Conservation (phyloP, 352 stramenopile genomes). For the Phytophthora cactorum region DNA sequence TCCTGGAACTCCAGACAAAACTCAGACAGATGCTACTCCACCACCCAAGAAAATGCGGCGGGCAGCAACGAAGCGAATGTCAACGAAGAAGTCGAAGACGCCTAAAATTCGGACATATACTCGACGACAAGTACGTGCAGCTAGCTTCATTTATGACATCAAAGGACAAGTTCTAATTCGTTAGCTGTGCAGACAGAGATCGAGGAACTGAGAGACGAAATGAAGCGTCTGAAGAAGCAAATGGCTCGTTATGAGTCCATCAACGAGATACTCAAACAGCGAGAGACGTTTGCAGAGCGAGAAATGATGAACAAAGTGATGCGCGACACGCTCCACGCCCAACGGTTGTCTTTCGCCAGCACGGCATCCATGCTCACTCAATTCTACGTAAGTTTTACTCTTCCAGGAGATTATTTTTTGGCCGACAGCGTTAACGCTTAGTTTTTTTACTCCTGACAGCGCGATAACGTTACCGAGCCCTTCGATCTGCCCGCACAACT, state of each 20-base stretch:
- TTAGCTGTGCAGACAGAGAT: conserved; percentile 18
- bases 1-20: not conserved
- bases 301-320: conserved; percentile 18
- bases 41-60: not conserved
- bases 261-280: not conserved
- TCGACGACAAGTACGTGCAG: conserved; percentile 7
- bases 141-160: not conserved
- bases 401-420: not conserved
- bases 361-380: conserved; percentile 26
- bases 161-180: not conserved
- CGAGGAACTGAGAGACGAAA: conserved; percentile 17
- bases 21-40: not conserved
- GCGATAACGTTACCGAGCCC: conserved; percentile 12
- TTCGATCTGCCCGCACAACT: conserved; percentile 26
- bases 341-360: conserved; percentile 24
- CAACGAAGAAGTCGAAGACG: conserved; percentile 10
- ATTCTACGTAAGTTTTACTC: conserved; percentile 24
- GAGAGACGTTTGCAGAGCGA: conserved; percentile 6
- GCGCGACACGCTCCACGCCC: conserved; percentile 15
- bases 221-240: conserved; percentile 21
- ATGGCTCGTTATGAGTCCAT: conserved; percentile 1
- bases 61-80: conserved; percentile 1
- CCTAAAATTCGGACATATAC: conserved; percentile 24
- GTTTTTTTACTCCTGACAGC: conserved; percentile 4
- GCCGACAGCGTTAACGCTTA: not conserved